These are phyloP conservation scores for Termitomyces sp. DNA, from an alignment of 768 basidiomycete species.

Conservation along the genomic window DNA sequence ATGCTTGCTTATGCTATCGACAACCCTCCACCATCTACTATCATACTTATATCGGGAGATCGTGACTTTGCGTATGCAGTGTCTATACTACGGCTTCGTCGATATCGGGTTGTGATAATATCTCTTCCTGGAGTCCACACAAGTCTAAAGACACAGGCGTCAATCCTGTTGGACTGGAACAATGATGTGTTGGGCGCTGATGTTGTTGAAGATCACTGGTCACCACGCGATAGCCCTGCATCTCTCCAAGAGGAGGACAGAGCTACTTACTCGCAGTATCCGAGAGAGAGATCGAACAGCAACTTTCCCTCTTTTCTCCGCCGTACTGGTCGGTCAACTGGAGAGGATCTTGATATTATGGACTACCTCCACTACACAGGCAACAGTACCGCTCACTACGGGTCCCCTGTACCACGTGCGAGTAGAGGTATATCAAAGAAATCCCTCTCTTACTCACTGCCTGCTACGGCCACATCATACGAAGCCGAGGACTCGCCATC, in stretches of 20 bases:
- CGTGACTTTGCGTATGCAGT: slow-evolving; percentile 64
- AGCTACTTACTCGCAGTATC: background rate
- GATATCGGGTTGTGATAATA: slow-evolving; percentile 47
- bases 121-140: slow-evolving; percentile 33
- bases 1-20: slow-evolving; percentile 66
- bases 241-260: background rate
- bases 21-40: slow-evolving; percentile 43
- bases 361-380: slow-evolving; percentile 5
- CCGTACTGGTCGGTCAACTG: background rate
- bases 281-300: background rate
- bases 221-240: background rate
- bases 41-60: slow-evolving; percentile 62
- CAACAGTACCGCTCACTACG: background rate
- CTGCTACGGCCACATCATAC: background rate
- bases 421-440: background rate
- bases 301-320: background rate
- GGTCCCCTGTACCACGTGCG: background rate
- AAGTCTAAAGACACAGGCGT: slow-evolving; percentile 50
- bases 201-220: slow-evolving; percentile 7
- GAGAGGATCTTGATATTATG: slow-evolving; percentile 14
- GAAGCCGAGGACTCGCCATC: background rate
- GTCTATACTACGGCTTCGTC: slow-evolving; percentile 47
- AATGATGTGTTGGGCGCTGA: slow-evolving; percentile 26
- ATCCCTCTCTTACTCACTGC: background rate
- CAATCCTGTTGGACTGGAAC: slow-evolving; percentile 46